These are phyloP conservation scores for Pachyrhizus erosus DNA, from an alignment of 306 rosid species.

Conservation along the genomic window DNA sequence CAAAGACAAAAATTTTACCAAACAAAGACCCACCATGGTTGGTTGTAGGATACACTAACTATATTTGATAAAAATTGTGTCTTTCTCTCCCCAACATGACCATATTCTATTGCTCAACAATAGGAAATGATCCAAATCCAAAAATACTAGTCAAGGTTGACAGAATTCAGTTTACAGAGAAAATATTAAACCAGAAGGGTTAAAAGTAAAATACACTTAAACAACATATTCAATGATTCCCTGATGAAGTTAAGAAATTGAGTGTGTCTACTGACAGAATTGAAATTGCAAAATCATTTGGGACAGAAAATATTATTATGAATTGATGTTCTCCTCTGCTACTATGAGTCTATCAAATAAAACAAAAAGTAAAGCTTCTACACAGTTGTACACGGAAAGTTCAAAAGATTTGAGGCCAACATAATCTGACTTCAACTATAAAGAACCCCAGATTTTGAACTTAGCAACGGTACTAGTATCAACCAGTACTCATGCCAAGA, in stretches of 20 bases:
- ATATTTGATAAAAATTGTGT: not conserved
- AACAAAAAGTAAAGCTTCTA: slow-evolving; percentile 22
- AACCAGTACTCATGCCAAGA: slow-evolving; percentile 14
- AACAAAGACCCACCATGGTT: not conserved
- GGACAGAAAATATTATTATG: slow-evolving; percentile 7
- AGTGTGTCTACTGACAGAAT: slow-evolving; percentile 2
- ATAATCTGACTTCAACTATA: slow-evolving; percentile 3
- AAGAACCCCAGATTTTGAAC: slow-evolving; percentile 26
- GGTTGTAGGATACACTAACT: not conserved
- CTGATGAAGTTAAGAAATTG: not conserved
- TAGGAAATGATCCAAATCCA: not conserved
- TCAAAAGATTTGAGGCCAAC: slow-evolving; percentile 37
- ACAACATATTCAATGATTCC: not conserved
- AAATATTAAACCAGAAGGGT: not conserved
- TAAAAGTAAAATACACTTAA: not conserved
- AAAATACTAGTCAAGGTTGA: not conserved
- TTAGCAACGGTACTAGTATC: not conserved
- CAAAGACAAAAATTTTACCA: too few species aligned
- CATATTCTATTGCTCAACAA: not conserved
- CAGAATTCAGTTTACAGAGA: slow-evolving; percentile 15
- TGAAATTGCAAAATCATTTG: slow-evolving; percentile 7
- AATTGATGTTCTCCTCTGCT: slow-evolving; percentile 21
- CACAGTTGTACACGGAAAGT: slow-evolving; percentile 1
- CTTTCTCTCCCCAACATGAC: not conserved
- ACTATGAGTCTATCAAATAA: not conserved